Base-by-base conservation (phyloP, 371 early-diverging fungal genomes). In the Mucor indicus region DNA sequence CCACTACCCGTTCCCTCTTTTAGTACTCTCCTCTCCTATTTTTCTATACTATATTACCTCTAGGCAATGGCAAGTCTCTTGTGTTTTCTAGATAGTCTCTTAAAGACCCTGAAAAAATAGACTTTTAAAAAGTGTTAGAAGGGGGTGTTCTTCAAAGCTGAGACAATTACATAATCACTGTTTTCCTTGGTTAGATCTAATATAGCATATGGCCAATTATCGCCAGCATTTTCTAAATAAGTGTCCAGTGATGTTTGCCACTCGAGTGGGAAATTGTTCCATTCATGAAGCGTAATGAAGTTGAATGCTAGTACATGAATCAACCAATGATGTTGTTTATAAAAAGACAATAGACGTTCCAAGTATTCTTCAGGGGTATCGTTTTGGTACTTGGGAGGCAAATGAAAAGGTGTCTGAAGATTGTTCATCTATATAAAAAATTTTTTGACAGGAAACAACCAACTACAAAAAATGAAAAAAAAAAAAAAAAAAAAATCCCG, bases 241-340 rank as follows among this genome's bases (percentile, higher is more conserved):
- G 42, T 42, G 33, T 65, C 45, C 4, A 76, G 44, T 0, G 73
- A 71, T 13, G 48, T 44, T 51, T 53, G 72, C 84, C 84, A 83
- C 23, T 64, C 62, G 2, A 44, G 38, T 39, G 71, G 73, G 31
- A 83, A 40, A 13, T 55, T 44, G 11, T 60, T 40, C 84, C 81
- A 81, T 24, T 74, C 69, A 24, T 62, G 44, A 5, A 56, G 57
- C 2, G 78, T 76, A 6, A 80, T 46, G 38, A 80, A 79, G 44
- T 81, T 70, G 8, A 77, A 72, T 22, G 80, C 74, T 39, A 79
- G 69, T 31, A 79, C 60, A 23, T 75, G 57, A 37, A 75, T 63
- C 16, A 83, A 44, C 49, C 60, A 66, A 16, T 56, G 55, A 36
- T 72, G 79, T 23, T 62, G 25, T 2, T 61, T 43, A 24, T 56